Evolutionary conservation across 371 early-diverging fungal genomes (phyloP).

Genomic region (Umbelopsis sp.): DNA sequence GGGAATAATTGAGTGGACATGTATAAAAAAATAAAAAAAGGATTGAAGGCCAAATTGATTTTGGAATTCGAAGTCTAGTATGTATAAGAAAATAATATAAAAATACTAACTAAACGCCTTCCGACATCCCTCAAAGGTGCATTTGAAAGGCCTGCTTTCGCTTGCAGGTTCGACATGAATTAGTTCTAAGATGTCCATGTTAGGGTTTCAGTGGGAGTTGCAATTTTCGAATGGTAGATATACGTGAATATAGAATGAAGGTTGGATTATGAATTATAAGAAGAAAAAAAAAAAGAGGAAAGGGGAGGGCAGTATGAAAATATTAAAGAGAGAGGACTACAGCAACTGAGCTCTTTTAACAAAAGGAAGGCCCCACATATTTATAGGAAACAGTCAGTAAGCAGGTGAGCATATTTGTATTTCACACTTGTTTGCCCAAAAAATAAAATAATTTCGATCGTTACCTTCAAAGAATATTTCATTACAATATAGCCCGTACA

Average conservation of each 20-base stretch:
- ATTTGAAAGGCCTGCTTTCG: constrained; percentile 34
- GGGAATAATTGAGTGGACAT: neutral
- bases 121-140: constrained; percentile 34
- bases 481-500: neutral
- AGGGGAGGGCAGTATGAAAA: neutral
- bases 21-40: too few relatives aligned
- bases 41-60: too few relatives aligned
- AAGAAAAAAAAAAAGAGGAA: constrained; percentile 13
- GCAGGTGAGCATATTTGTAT: constrained; percentile 6
- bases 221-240: neutral
- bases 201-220: neutral
- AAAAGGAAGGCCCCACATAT: neutral
- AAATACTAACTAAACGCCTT: constrained; percentile 37
- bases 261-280: neutral
- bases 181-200: constrained; percentile 66
- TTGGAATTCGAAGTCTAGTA: neutral
- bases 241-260: neutral
- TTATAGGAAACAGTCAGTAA: neutral
- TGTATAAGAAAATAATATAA: constrained; percentile 4
- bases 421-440: neutral
- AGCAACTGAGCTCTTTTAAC: neutral
- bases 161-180: constrained; percentile 51
- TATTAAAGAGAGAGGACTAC: neutral
- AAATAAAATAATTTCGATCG: neutral
- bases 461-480: too few relatives aligned